These are phyloP conservation scores for Penicillium griseofulvum DNA, from an alignment of 2,329 filamentous ascomycete species.

Conservation along the genomic window DNA sequence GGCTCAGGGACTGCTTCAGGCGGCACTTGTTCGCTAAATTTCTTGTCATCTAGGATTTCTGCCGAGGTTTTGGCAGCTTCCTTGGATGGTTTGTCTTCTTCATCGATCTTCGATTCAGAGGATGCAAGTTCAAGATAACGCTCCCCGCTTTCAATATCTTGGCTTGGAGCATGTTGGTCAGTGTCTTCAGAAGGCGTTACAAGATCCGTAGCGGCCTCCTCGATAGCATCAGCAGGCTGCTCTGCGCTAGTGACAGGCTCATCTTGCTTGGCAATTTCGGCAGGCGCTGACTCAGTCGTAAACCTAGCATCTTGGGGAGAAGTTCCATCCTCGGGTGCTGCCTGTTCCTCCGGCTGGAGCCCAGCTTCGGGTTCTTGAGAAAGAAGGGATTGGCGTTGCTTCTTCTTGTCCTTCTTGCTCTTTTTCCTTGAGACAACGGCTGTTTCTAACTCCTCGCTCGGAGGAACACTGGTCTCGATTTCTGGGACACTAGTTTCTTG, in stretches of 20 bases:
- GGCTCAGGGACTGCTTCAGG: constrained; percentile 4
- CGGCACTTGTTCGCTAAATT: neutral
- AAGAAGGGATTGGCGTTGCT: constrained; percentile 22
- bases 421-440: neutral
- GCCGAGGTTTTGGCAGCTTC: neutral
- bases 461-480: neutral
- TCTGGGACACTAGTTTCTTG: neutral
- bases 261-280: neutral
- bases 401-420: constrained; percentile 25
- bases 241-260: neutral
- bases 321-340: neutral
- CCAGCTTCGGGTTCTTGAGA: constrained; percentile 6
- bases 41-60: neutral
- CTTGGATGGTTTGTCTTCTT: neutral
- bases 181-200: neutral
- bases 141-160: neutral
- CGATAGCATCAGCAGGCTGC: neutral
- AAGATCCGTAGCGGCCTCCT: neutral
- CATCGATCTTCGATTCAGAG: neutral
- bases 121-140: neutral
- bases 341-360: neutral
- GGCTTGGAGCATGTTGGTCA: neutral
- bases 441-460: neutral
- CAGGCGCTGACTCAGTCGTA: neutral
- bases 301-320: neutral